These are phyloP conservation scores for Akanthomyces uredinophilus DNA, from an alignment of 2,329 filamentous ascomycete species.

Conservation along the genomic window DNA sequence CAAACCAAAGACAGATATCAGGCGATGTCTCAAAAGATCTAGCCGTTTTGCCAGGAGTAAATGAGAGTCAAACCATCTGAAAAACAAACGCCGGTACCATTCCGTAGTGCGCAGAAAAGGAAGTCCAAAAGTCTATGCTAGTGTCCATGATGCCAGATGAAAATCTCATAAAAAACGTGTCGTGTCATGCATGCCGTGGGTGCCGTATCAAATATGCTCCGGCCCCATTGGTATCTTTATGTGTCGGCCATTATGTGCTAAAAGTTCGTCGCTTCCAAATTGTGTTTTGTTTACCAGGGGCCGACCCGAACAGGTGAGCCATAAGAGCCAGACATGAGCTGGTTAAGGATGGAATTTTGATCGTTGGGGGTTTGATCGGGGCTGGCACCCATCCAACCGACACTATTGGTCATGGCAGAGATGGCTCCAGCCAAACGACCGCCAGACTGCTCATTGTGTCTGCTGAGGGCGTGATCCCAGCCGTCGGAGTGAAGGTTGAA, in stretches of 20 bases:
- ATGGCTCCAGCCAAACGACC: conserved; percentile 78
- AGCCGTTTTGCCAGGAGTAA: background rate
- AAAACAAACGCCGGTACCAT: conserved; percentile 28
- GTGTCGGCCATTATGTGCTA: conserved; percentile 13
- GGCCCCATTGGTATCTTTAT: conserved; percentile 12
- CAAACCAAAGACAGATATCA: conserved; percentile 7
- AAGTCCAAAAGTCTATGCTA: conserved; percentile 33
- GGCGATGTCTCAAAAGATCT: background rate
- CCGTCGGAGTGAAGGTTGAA: conserved; percentile 84
- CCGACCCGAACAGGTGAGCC: conserved; percentile 57
- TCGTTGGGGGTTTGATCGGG: conserved; percentile 32
- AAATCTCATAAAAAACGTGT: conserved; percentile 25
- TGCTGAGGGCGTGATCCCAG: conserved; percentile 83
- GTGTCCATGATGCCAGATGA: conserved; percentile 28
- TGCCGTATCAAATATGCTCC: background rate
- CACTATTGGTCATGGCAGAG: conserved; percentile 64
- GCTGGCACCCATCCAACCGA: conserved; percentile 68
- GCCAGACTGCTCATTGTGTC: conserved; percentile 82
- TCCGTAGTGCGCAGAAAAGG: conserved; percentile 25
- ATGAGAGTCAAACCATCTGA: background rate
- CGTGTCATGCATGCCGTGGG: conserved; percentile 22
- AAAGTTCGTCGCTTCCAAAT: conserved; percentile 8
- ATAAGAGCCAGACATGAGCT: conserved; percentile 57
- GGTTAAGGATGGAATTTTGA: conserved; percentile 55
- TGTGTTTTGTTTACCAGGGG: conserved; percentile 44